Evolutionary conservation across 176 grass and related monocot species (phyloP), one percentile per base, ranked within the genome.

Genomic region (Phragmites australis): DNA sequence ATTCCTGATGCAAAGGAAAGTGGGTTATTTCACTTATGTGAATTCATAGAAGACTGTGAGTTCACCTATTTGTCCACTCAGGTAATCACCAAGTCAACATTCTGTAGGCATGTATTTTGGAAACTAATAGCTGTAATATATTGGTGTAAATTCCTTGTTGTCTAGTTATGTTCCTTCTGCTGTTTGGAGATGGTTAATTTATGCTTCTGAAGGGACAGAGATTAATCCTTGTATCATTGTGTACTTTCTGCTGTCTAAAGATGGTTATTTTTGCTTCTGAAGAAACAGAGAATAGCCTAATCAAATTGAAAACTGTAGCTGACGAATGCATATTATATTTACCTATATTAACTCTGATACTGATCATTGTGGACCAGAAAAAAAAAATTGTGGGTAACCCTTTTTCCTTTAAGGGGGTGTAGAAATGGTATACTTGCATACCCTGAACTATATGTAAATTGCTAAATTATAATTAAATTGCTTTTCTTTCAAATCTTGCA

Each of bases 31-130:
- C 97, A 99, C 83, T 81, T 99, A 40, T 99, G 97, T 82, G 97
- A 99, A 91, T 99, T 99, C 76, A 99, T 99, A 42, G 97, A 99
- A 72, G 97, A 99, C 76, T 99, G 97, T 42, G 97, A 99, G 70
- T 99, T 99, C 82, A 99, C 97, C 21, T 99, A 99, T 86, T 87
- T 99, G 50, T 99, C 97, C 22, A 93, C 93, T 63, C 97, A 99
- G 96, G 96, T 98, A 85, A 73, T 66, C 40, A 37, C 61, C 18
- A 51, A 70, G 67, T n/a, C 22, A 9, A 48, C 45, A 86, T 30
- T 55, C 65, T 76, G 39, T 37, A 23, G 26, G 14, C 9, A 7
- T 82, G 19, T 65, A 74, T 14, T 74, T 52, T 84, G 47, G 29
- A 82, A 72, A 22, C 54, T 42, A 56, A 31, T 70, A 52, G 44